Percentiles rank a stretch among this genome's conserved stretches.
Evolutionary conservation across 352 stramenopile genomes (phyloP).

Genomic region (Phytophthora brassicae): DNA sequence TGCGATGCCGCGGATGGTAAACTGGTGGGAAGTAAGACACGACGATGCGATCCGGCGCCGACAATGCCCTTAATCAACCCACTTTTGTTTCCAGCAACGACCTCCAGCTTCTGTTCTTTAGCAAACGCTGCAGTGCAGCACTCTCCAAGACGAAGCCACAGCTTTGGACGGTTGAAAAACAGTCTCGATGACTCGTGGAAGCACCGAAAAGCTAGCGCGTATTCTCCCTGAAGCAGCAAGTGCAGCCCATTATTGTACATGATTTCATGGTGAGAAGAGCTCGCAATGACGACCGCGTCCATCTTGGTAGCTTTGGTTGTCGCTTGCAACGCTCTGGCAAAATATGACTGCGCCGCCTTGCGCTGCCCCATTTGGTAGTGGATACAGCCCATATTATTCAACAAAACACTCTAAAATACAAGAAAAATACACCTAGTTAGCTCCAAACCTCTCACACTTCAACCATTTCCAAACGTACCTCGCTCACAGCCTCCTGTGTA

Average conservation of each 20-base stretch:
- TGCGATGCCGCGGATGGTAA: conserved; percentile 58
- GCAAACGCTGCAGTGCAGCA: conserved; percentile 88
- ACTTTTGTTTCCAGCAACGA: conserved; percentile 75
- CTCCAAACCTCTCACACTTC: not conserved
- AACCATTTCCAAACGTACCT: conserved; percentile 37
- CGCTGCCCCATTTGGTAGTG: conserved; percentile 91
- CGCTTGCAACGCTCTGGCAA: conserved; percentile 79
- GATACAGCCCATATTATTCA: conserved; percentile 93
- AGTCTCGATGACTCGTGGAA: conserved; percentile 87
- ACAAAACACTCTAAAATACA: conserved; percentile 61
- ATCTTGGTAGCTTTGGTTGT: conserved; percentile 61
- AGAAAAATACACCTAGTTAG: conserved; percentile 4
- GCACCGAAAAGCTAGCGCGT: conserved; percentile 84
- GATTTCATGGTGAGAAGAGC: conserved; percentile 84
- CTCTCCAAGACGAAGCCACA: conserved; percentile 92
- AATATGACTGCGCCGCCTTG: conserved; percentile 91
- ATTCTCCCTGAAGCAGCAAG: conserved; percentile 83
- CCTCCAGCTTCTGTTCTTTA: conserved; percentile 62
- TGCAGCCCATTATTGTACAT: conserved; percentile 94
- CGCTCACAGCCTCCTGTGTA: conserved; percentile 80
- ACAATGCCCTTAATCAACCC: conserved; percentile 80
- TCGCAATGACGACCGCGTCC: conserved; percentile 58
- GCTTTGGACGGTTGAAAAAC: conserved; percentile 91
- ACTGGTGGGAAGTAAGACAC: conserved; percentile 77
- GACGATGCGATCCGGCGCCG: conserved; percentile 76